Base-by-base conservation (phyloP, 1,284 basidiomycete species). In the Pseudozyma tsukubaensis region DNA sequence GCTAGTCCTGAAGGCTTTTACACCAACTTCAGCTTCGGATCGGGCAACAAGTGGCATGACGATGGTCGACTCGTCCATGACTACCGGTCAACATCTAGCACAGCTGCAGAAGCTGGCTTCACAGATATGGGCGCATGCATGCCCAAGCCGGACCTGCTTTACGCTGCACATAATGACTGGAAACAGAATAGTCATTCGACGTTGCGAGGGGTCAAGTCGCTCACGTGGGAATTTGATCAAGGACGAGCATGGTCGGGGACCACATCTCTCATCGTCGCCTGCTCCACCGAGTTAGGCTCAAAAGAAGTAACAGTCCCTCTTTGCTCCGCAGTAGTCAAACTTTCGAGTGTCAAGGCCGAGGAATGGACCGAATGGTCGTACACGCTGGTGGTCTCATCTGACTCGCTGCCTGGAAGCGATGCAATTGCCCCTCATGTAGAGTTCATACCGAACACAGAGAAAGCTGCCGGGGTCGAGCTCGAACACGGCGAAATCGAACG, bases 11-110 rank as follows among this genome's bases (percentile, higher is more conserved):
- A 16, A 5, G 55, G 58, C 11, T 80, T 77, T 51, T 68, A 60
- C 12, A 79, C 80, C 9, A 72, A 76, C 50, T 82, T 82, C 58
- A 55, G 60, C 29, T 52, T 71, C 13, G 80, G 80, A 0, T 74
- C 80, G 1, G 80, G 80, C 1, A 45, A 51, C 0, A 50, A 47
- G 8, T 82, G 79, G 79, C 79, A 58, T 40, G 72, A 75, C 11
- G 44, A 47, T 0, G 79, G 80, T 16, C 9, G 44, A 32, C 44
- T 60, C 4, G 78, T 80, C 11, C 50, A 54, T 32, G 55, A 60
- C 21, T 63, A 62, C 64, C 37, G 40, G 13, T 12, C 9, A 5
- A 3, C 2, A 6, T 44, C 43, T 7, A 40, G 18, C 16, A 32
- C 51, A 0, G 43, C 54, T 14, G 16, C 35, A 18, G 24, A 29